phyloP scores from a whole-genome alignment of 129 eudicot species.

The Apium graveolens region DNA sequence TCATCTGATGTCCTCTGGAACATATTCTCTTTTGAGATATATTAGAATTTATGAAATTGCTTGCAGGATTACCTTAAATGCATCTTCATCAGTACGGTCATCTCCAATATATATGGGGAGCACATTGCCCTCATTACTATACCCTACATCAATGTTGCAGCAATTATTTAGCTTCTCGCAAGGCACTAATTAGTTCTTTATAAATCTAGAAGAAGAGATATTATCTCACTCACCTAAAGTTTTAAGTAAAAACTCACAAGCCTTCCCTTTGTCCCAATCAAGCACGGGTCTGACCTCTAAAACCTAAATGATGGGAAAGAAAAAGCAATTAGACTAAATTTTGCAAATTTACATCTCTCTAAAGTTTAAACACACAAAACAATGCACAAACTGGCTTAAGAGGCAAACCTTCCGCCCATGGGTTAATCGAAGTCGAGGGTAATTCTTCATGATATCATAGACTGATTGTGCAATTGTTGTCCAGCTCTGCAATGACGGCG shows the following conservation, averaged over 20 bases:
- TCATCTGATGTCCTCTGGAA: not conserved
- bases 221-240: constrained; percentile 61
- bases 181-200: not conserved
- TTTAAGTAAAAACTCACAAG: constrained; percentile 81
- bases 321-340: not conserved
- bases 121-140: constrained; percentile 65
- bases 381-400: not conserved
- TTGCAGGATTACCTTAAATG: constrained; percentile 64
- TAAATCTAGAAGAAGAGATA: not conserved
- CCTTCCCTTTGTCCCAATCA: constrained; percentile 96
- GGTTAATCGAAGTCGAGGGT: constrained; percentile 71
- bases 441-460: constrained; percentile 49
- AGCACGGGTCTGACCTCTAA: constrained; percentile 94
- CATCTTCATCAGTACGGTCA: constrained; percentile 96
- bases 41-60: not conserved
- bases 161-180: constrained; percentile 6
- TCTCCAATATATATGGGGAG: constrained; percentile 91
- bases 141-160: constrained; percentile 37
- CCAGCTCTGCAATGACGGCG: constrained; percentile 51
- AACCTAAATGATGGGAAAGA: constrained; percentile 30
- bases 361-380: not conserved
- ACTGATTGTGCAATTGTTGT: constrained; percentile 50
- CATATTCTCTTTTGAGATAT: not conserved
- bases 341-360: not conserved
- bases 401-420: constrained; percentile 80